phyloP scores from a whole-genome alignment of 257 asterid species.

The Anisodus acutangulus region DNA sequence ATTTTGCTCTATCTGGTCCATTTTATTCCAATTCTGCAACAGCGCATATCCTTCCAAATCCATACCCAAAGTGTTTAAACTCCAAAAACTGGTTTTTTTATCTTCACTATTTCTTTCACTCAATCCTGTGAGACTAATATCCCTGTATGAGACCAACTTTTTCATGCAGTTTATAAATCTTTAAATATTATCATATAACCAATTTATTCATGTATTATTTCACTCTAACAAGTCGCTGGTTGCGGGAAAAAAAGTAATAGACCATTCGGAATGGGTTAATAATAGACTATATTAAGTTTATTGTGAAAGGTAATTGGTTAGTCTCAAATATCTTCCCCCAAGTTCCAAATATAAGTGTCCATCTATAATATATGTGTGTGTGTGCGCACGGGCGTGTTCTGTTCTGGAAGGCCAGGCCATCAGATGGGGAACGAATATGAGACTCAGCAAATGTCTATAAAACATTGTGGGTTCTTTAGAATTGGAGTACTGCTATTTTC shows the following conservation, averaged over 20 bases:
- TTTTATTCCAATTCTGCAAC: conserved; percentile 14
- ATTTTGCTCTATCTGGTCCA: not conserved
- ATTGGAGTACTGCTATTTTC: not conserved
- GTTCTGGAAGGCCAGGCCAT: conserved; percentile 8
- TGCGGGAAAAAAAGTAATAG: not conserved
- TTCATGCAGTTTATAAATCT: not conserved
- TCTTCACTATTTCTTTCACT: not conserved
- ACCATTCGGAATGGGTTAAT: not conserved
- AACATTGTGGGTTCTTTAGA: conserved; percentile 7
- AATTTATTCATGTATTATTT: not conserved
- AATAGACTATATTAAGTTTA: conserved; percentile 7
- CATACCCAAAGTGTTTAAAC: not conserved
- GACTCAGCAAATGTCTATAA: not conserved
- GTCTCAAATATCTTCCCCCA: not conserved
- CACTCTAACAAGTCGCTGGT: not conserved
- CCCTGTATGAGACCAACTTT: not conserved
- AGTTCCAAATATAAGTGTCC: not conserved
- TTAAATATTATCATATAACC: not conserved
- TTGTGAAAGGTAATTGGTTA: not conserved
- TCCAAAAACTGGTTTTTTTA: not conserved
- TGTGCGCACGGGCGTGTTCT: not conserved
- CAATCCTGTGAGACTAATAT: not conserved
- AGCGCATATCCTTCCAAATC: not conserved
- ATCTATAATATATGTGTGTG: not conserved
- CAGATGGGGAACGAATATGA: not conserved